Conservation (phyloP, 176 grass and related monocot genomes). For the Hordeum vulgare region DNA sequence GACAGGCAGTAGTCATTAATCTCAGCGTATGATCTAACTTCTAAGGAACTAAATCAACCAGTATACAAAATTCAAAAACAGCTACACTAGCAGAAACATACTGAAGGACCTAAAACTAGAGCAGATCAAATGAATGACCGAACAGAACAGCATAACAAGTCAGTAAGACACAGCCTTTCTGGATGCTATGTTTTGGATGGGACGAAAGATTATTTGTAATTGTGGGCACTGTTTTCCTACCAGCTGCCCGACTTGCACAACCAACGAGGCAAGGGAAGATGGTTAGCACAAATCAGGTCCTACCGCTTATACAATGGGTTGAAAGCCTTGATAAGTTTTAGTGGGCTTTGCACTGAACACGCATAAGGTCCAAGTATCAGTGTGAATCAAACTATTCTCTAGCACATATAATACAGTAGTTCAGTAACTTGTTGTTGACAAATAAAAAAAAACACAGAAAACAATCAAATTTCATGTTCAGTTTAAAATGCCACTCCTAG, state of each 20-base stretch:
- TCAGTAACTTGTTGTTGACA: neutral
- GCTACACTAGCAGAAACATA: neutral
- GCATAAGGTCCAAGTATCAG: neutral
- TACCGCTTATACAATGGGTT: neutral
- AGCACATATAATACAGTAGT: neutral
- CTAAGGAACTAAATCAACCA: neutral
- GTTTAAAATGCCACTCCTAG: neutral
- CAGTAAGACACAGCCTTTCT: neutral
- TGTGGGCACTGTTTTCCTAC: neutral
- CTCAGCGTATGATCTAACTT: neutral
- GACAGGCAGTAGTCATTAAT: neutral
- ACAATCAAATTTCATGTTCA: neutral
- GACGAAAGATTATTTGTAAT: neutral
- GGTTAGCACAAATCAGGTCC: neutral
- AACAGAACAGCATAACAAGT: neutral
- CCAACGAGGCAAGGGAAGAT: neutral
- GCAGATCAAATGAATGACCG: neutral
- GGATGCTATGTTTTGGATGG: neutral
- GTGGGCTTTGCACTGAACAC: neutral
- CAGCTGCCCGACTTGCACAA: neutral
- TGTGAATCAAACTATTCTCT: neutral
- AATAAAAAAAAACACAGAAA: neutral
- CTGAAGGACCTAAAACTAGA: neutral
- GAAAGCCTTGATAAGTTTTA: constrained; percentile 10
- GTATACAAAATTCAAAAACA: neutral